Evolutionary conservation across 768 basidiomycete species (phyloP), one percentile per base, ranked within the genome.

Genomic region (Psilocybe subaeruginosa): DNA sequence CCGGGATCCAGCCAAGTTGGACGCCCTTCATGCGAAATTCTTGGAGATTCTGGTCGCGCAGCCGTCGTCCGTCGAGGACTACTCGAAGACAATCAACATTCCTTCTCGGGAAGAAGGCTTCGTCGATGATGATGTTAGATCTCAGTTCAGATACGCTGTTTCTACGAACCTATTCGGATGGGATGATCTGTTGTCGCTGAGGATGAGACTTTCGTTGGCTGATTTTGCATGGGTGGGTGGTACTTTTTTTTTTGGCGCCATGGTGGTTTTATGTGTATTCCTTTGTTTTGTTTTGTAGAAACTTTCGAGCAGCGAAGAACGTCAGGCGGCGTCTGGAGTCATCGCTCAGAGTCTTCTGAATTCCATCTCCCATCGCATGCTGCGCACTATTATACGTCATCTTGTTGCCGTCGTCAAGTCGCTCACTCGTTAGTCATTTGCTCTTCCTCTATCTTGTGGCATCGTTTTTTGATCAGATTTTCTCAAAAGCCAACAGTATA

Each of bases 131-230:
- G 80, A 78, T 6, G 63, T 85, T 6, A 79, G 78, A 23, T 59
- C 60, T 23, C 78, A 77, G n/a, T 81, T 90, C 61, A 76, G 82
- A 47, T 71, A 70, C 14, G 86, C 87, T 62, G 68, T 92, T 16
- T 66, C 75, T 0, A 77, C 76, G 8, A 83, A 89, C 68, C 72
- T 92, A 12, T 91, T 85, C 68, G 90, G 90, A 1, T 86, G 82
- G 78, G 79, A 85, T 54, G 70, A 71, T 50, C 68, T 90, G 23
- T 69, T 85, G 43, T 78, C 78, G 0, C 73, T 87, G 35, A 80
- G 89, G 52, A 78, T 90, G 78, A 76, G 82, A 46, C 76, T 91
- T 56, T 77, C 83, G 7, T 61, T 85, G 19, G 79, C 82, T 1
- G 84, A 85, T 71, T 79, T 80, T 62, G 71, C 76, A 45, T 82